These are phyloP conservation scores for Cercospora brassicicola DNA, from an alignment of 2,329 filamentous ascomycete species.

Conservation along the genomic window DNA sequence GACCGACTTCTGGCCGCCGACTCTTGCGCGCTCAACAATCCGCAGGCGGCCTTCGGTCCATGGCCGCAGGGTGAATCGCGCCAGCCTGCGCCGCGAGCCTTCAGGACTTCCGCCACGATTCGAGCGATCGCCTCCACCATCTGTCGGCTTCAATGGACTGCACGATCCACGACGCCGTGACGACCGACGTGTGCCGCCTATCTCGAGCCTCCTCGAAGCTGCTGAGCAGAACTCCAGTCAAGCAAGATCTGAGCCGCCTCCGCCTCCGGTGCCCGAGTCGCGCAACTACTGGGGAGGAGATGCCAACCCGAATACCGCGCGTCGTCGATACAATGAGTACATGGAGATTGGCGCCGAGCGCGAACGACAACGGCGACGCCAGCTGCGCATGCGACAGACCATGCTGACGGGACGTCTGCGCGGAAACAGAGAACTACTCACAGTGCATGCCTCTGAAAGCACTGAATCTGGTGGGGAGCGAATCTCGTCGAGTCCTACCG, in stretches of 20 bases:
- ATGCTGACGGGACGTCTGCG: neutral
- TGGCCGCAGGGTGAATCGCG: constrained; percentile 31
- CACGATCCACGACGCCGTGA: constrained; percentile 27
- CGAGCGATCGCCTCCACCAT: constrained; percentile 30
- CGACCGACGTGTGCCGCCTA: constrained; percentile 32
- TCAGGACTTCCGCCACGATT: constrained; percentile 30
- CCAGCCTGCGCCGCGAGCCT: constrained; percentile 33
- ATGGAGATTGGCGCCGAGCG: constrained; percentile 11
- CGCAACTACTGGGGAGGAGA: constrained; percentile 25
- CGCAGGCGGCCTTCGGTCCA: constrained; percentile 47
- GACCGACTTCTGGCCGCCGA: constrained; percentile 45
- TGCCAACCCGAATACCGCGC: neutral
- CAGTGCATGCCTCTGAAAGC: neutral
- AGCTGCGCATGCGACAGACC: neutral
- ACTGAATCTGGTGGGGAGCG: constrained; percentile 11
- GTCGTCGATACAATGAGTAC: constrained; percentile 7
- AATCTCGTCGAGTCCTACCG: constrained; percentile 15
- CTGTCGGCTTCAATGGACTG: constrained; percentile 20
- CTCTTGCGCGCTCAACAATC: constrained; percentile 55
- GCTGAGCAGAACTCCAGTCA: constrained; percentile 23
- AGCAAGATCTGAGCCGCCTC: constrained; percentile 12
- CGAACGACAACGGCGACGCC: constrained; percentile 3
- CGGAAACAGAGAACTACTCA: neutral
- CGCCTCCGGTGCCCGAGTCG: constrained; percentile 31
- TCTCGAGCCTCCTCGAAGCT: constrained; percentile 35